These are phyloP conservation scores for Aspergillus bertholletiae DNA, from an alignment of 495 filamentous ascomycete species.

Conservation along the genomic window DNA sequence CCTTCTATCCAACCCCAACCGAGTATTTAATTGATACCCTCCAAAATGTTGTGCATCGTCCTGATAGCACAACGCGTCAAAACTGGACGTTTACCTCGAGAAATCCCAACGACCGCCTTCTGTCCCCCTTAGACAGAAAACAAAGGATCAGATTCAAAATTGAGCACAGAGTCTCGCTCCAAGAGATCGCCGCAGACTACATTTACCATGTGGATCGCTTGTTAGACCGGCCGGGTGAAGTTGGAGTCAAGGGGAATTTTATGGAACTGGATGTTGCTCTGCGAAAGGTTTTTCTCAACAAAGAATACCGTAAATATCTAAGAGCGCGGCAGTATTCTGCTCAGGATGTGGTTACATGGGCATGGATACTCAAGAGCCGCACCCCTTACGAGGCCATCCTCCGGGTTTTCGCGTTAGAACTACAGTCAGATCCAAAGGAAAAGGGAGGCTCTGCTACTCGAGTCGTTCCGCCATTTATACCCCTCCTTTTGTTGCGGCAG, in stretches of 20 bases:
- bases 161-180: constrained; percentile 22
- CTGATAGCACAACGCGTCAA: constrained; percentile 1
- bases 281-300: constrained; percentile 30
- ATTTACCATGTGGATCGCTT: constrained; percentile 35
- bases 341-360: constrained; percentile 55
- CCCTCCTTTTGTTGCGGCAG: constrained; percentile 48
- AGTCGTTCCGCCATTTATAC: constrained; percentile 45
- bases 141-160: constrained; percentile 10
- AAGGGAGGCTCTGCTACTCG: constrained; percentile 2
- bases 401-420: constrained; percentile 37
- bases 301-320: constrained; percentile 29
- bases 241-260: neutral
- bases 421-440: constrained; percentile 22
- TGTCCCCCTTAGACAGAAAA: constrained; percentile 4
- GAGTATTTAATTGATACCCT: constrained; percentile 34
- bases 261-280: constrained; percentile 11
- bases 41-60: constrained; percentile 20
- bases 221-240: constrained; percentile 6
- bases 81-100: constrained; percentile 1
- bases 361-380: constrained; percentile 50
- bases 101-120: constrained; percentile 1
- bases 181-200: constrained; percentile 38
- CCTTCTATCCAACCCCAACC: constrained; percentile 26
- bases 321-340: constrained; percentile 32
- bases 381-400: constrained; percentile 36